phyloP scores from a whole-genome alignment of 2,329 filamentous ascomycete genomes.

The Claviceps citrina region DNA sequence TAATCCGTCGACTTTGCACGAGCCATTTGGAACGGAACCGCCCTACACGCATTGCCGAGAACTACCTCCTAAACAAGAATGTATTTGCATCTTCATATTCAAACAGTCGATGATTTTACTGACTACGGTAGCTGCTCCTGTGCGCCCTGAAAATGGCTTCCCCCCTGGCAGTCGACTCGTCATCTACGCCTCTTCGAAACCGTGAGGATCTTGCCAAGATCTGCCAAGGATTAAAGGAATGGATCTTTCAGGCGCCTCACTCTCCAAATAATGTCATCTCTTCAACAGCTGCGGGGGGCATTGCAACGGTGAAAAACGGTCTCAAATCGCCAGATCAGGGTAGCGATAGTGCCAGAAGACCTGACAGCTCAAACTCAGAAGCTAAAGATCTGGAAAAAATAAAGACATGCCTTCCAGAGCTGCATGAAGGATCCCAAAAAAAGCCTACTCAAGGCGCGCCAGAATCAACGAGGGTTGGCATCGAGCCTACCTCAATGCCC shows the following conservation, averaged over 20 bases:
- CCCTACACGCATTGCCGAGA: background rate
- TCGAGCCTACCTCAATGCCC: background rate
- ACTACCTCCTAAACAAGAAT: background rate
- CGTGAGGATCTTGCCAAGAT: conserved; percentile 1
- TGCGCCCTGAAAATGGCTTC: background rate
- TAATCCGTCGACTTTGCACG: background rate
- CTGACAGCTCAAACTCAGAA: background rate
- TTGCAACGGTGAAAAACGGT: background rate
- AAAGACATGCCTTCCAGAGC: background rate
- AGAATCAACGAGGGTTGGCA: background rate
- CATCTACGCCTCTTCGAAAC: background rate
- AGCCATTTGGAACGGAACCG: background rate
- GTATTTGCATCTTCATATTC: background rate
- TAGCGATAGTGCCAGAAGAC: background rate
- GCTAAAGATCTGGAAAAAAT: background rate
- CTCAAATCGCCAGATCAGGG: background rate
- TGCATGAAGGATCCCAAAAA: background rate
- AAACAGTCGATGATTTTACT: background rate
- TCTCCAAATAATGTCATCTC: background rate
- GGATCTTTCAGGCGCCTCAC: background rate
- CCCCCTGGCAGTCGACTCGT: background rate
- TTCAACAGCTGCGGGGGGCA: background rate
- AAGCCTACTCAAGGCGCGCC: background rate
- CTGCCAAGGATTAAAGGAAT: conserved; percentile 4
- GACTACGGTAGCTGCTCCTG: background rate